A percentile compares a stretch with the other conserved stretches of the same genome.
Conservation (phyloP, 805 yeast genomes). For the Starmerella stigmatis region DNA sequence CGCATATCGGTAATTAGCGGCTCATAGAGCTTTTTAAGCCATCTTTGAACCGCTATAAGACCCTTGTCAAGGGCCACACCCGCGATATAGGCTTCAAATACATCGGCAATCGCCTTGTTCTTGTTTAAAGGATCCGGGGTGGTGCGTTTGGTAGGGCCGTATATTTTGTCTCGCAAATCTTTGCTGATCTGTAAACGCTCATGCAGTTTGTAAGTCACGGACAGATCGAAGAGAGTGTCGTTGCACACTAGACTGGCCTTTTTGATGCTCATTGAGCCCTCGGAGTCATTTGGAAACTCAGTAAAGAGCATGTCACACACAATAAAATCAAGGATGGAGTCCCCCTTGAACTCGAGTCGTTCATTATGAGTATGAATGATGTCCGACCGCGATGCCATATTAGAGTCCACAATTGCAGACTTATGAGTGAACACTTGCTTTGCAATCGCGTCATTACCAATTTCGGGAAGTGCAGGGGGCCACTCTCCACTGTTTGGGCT, state of each 20-base stretch:
- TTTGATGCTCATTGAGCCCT: conserved; percentile 67
- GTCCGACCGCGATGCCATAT: conserved; percentile 49
- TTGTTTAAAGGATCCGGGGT: conserved; percentile 16
- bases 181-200: conserved; percentile 12
- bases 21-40: conserved; percentile 29
- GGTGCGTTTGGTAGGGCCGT: not conserved
- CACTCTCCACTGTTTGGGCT: conserved; percentile 25
- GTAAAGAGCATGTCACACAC: conserved; percentile 59
- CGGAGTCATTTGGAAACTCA: conserved; percentile 57
- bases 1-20: conserved; percentile 30
- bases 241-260: conserved; percentile 67
- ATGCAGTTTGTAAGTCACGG: conserved; percentile 57
- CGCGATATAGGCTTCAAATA: conserved; percentile 89
- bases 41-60: conserved; percentile 24
- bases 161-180: conserved; percentile 13
- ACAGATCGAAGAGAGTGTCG: conserved; percentile 57
- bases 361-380: conserved; percentile 63
- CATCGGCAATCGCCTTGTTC: conserved; percentile 70
- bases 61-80: conserved; percentile 42
- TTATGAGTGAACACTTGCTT: conserved; percentile 74
- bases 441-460: conserved; percentile 46
- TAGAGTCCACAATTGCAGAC: conserved; percentile 41
- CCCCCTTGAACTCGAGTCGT: conserved; percentile 83
- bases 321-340: conserved; percentile 65
- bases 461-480: conserved; percentile 64